Evolutionary conservation across 2,329 filamentous ascomycete species (phyloP).

Genomic region (Phoma sp.): DNA sequence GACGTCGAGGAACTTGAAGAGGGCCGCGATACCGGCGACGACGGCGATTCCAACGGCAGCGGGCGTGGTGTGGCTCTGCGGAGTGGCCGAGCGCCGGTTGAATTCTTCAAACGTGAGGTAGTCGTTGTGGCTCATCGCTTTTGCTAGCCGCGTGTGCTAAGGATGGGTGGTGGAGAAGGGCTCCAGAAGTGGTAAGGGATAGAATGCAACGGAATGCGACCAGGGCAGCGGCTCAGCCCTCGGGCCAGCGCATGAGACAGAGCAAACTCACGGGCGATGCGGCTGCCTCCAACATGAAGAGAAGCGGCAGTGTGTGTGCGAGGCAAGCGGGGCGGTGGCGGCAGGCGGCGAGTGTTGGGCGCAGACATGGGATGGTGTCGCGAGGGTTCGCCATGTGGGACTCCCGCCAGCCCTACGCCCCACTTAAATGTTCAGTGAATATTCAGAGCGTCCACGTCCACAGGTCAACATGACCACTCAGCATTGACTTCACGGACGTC

Average conservation of each 20-base stretch:
- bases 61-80: constrained; percentile 20
- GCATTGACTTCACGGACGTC: too few species aligned
- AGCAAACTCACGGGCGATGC: constrained; percentile 38
- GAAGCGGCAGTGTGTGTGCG: constrained; percentile 13
- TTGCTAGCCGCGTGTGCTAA: constrained; percentile 1
- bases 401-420: constrained; percentile 13
- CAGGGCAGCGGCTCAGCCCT: constrained; percentile 35
- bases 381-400: constrained; percentile 8
- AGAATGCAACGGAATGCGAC: constrained; percentile 20
- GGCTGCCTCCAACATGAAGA: constrained; percentile 47
- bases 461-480: too few species aligned
- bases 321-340: constrained; percentile 21
- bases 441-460: constrained; percentile 5
- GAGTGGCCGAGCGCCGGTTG: constrained; percentile 23
- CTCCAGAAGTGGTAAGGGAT: constrained; percentile 16
- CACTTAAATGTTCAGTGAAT: constrained; percentile 13
- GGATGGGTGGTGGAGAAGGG: constrained; percentile 11
- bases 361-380: constrained; percentile 18
- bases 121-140: constrained; percentile 31
- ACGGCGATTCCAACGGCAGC: constrained; percentile 28
- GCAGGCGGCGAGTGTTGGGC: constrained; percentile 23
- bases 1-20: constrained; percentile 39
- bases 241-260: constrained; percentile 42
- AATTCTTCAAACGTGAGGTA: constrained; percentile 28
- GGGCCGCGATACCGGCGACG: constrained; percentile 33